Evolutionary conservation across 257 asterid species (phyloP).

Genomic region (Salvia hispanica): DNA sequence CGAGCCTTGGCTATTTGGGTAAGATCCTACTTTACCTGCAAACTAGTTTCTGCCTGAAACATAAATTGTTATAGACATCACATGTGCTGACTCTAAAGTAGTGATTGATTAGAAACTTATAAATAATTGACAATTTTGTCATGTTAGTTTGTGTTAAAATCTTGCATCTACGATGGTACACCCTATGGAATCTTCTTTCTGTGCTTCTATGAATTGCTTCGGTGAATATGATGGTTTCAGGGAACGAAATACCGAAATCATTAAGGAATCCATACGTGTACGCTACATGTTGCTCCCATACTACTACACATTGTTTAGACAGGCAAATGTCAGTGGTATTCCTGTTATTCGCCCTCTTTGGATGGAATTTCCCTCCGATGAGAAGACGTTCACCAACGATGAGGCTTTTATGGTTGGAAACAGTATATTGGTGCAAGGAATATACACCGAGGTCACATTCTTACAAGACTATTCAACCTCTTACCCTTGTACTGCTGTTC

Average conservation of each 20-base stretch:
- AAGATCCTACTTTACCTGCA: slow-evolving; percentile 35
- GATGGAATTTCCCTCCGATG: slow-evolving; percentile 97
- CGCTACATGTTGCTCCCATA: slow-evolving; percentile 95
- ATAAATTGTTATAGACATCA: not conserved
- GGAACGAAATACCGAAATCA: slow-evolving; percentile 77
- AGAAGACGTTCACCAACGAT: slow-evolving; percentile 74
- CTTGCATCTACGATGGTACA: not conserved
- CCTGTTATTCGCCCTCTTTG: slow-evolving; percentile 96
- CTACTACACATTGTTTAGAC: slow-evolving; percentile 90
- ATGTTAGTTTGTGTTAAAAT: not conserved
- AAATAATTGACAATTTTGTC: not conserved
- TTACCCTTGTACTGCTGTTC: not conserved
- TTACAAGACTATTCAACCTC: not conserved
- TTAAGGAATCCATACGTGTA: slow-evolving; percentile 77
- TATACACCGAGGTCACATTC: slow-evolving; percentile 73
- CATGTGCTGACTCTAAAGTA: not conserved
- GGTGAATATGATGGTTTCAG: slow-evolving; percentile 45
- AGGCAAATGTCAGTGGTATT: slow-evolving; percentile 81
- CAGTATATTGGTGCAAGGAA: slow-evolving; percentile 92
- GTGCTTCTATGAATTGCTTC: slow-evolving; percentile 25
- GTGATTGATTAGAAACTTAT: slow-evolving; percentile 3
- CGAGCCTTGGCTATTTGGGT: slow-evolving; percentile 99
- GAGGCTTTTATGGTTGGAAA: slow-evolving; percentile 98
- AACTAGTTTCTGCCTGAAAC: slow-evolving; percentile 4
- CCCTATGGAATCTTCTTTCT: not conserved